Evolutionary conservation across 1,284 basidiomycete genomes (phyloP).

Genomic region (Sporisorium reilianum): DNA sequence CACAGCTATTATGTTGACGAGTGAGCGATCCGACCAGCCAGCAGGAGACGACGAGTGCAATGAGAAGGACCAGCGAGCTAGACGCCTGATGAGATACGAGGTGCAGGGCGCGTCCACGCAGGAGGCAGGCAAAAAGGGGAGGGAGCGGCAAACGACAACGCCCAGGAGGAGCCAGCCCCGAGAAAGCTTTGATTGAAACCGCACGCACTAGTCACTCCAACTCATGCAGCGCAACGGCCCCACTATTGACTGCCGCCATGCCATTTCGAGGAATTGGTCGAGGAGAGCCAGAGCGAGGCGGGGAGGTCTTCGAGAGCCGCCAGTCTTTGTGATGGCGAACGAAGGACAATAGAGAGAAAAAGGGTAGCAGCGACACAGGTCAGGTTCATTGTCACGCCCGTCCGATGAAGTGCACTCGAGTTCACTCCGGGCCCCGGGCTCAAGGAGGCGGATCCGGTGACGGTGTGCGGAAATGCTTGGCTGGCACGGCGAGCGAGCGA

Average conservation of each 20-base stretch:
- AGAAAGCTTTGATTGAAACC: neutral
- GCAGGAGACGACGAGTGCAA: neutral
- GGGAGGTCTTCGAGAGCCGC: neutral
- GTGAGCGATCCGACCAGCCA: neutral
- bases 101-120: slow-evolving; percentile 2
- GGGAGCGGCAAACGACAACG: slow-evolving; percentile 17
- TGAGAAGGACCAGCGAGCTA: slow-evolving; percentile 8
- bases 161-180: neutral
- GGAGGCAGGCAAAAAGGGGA: slow-evolving; percentile 10
- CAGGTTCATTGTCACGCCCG: neutral
- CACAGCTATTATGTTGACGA: neutral
- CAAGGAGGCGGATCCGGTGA: slow-evolving; percentile 11
- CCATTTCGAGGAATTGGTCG: neutral
- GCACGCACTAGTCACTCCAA: neutral
- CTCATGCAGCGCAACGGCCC: slow-evolving; percentile 1
- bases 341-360: slow-evolving; percentile 5
- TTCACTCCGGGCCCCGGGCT: slow-evolving; percentile 7
- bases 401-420: slow-evolving; percentile 4
- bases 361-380: neutral
- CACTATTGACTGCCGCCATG: neutral
- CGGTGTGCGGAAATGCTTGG: neutral
- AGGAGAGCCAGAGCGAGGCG: too few relatives aligned
- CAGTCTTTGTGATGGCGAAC: neutral
- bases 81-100: slow-evolving; percentile 21
- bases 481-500: neutral